Base-by-base conservation (phyloP, 192 early-diverging fungal genomes). In the Coemansia interrupta region DNA sequence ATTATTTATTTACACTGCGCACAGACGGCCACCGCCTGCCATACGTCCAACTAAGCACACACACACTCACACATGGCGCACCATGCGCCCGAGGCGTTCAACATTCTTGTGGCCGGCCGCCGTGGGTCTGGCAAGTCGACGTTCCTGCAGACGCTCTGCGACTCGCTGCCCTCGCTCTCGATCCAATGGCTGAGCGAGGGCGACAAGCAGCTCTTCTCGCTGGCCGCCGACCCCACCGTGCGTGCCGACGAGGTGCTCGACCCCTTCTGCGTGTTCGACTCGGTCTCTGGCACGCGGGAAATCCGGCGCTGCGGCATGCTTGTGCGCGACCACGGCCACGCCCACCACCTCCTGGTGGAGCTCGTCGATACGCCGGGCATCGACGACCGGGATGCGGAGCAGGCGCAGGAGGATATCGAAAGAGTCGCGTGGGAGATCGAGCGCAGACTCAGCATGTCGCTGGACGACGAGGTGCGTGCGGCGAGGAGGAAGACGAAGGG, bases 41-140 rank as follows among this genome's bases (percentile, higher is more conserved):
- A 55, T 54, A 43, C 66, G 59, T 20, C 50, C 32, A 19, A 36
- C 30, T 61, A 59, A 5, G 7, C 7, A 30, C 29, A 30, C 29
- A 30, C 29, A 30, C n/a, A n/a, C n/a, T n/a, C n/a, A 7, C 7
- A 30, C 29, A 30, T 30, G 29, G 7, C 29, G 29, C 29, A 30
- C 29, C 54, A 68, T 13, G 39, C 62, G 15, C 62, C 60, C 15
- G 75, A 72, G 56, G 46, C 75, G 12, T 64, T 78, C 59, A 78
- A 78, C 49, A 29, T 72, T 15, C 60, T 78, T 59, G 69, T 78
- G 10, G 75, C 52, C 15, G 75, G 75, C 5, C 56, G 56, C 11
- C 59, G 65, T 19, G 75, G 75, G 12, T 88, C 90, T 1, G 90
- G 90, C 20, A 92, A 92, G 55, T 92, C 90, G 0, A 86, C 84